A percentile compares a stretch with the other conserved stretches of the same genome.
Conservation (phyloP, 1,284 basidiomycete genomes). For the Sporisorium scitamineum region DNA sequence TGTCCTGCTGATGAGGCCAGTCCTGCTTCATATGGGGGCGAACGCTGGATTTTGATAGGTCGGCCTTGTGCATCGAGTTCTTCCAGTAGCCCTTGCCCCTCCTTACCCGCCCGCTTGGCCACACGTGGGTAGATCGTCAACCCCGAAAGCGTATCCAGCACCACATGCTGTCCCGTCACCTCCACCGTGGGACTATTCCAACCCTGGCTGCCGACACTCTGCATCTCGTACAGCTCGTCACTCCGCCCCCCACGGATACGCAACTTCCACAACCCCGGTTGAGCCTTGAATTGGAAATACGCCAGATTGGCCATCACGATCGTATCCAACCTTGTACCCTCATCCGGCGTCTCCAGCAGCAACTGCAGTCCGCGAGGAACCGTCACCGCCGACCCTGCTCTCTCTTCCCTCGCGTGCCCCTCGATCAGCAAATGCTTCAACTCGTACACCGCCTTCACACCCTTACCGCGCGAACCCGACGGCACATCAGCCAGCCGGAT, state of each 20-base stretch:
- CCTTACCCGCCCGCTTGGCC: slow-evolving; percentile 79
- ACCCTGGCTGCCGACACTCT: slow-evolving; percentile 79
- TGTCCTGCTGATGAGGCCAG: slow-evolving; percentile 1
- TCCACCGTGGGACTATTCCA: slow-evolving; percentile 80
- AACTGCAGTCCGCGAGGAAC: slow-evolving; percentile 76
- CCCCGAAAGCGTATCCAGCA: slow-evolving; percentile 85
- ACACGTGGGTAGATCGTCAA: slow-evolving; percentile 87
- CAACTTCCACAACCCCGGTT: slow-evolving; percentile 85
- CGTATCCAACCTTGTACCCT: slow-evolving; percentile 60
- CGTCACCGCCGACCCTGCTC: slow-evolving; percentile 74
- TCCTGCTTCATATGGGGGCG: not conserved
- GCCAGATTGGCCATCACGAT: slow-evolving; percentile 91
- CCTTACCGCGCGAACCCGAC: slow-evolving; percentile 70
- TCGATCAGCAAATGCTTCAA: slow-evolving; percentile 92
- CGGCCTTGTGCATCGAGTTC: slow-evolving; percentile 43
- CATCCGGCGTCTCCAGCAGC: slow-evolving; percentile 58
- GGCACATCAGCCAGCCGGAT: slow-evolving; percentile 82
- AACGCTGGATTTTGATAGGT: slow-evolving; percentile 22
- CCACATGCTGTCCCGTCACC: slow-evolving; percentile 69
- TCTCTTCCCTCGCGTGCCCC: slow-evolving; percentile 86
- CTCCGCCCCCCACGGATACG: slow-evolving; percentile 86
- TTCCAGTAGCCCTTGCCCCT: slow-evolving; percentile 80
- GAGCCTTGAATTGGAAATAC: slow-evolving; percentile 94
- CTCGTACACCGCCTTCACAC: slow-evolving; percentile 84
- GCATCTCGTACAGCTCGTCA: slow-evolving; percentile 81